Percentiles rank a stretch among this genome's conserved stretches.
Evolutionary conservation across 495 filamentous ascomycete species (phyloP).

Genomic region (Xylaria castorea): DNA sequence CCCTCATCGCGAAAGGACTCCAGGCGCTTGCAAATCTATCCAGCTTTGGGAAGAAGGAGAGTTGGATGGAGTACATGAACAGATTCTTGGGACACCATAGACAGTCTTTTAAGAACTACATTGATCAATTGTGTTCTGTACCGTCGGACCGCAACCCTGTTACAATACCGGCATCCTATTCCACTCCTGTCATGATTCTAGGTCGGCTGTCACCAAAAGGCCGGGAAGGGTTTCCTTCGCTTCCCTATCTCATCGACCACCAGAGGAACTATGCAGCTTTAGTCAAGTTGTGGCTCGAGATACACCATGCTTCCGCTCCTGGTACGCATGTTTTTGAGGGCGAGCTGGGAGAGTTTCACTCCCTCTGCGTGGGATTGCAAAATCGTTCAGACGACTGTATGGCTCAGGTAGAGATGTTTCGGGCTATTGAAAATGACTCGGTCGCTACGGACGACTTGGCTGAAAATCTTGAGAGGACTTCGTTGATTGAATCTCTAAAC

Average conservation of each 20-base stretch:
- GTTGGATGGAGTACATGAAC: constrained; percentile 99
- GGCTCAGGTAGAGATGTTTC: constrained; percentile 50
- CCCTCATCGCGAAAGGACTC: constrained; percentile 93
- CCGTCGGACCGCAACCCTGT: constrained; percentile 69
- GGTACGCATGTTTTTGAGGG: constrained; percentile 61
- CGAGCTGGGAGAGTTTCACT: constrained; percentile 74
- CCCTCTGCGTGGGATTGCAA: constrained; percentile 72
- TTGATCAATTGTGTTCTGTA: constrained; percentile 85
- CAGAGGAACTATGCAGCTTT: constrained; percentile 87
- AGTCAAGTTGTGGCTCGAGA: constrained; percentile 85
- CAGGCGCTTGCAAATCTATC: constrained; percentile 94
- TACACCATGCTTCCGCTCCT: constrained; percentile 51
- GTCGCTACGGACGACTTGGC: constrained; percentile 71
- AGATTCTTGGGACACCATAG: constrained; percentile 68
- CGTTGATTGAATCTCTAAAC: constrained; percentile 49
- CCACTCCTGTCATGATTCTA: constrained; percentile 90
- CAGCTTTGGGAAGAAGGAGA: constrained; percentile 91
- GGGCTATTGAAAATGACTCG: constrained; percentile 67
- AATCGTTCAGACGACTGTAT: constrained; percentile 77
- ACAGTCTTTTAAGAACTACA: constrained; percentile 82
- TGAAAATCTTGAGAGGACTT: constrained; percentile 75
- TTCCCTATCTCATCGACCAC: constrained; percentile 94
- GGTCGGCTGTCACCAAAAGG: constrained; percentile 80
- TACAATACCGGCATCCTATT: constrained; percentile 83
- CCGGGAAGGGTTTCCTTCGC: constrained; percentile 90